Conservation (phyloP, 1,284 basidiomycete species). For the Melampsora medusae region DNA sequence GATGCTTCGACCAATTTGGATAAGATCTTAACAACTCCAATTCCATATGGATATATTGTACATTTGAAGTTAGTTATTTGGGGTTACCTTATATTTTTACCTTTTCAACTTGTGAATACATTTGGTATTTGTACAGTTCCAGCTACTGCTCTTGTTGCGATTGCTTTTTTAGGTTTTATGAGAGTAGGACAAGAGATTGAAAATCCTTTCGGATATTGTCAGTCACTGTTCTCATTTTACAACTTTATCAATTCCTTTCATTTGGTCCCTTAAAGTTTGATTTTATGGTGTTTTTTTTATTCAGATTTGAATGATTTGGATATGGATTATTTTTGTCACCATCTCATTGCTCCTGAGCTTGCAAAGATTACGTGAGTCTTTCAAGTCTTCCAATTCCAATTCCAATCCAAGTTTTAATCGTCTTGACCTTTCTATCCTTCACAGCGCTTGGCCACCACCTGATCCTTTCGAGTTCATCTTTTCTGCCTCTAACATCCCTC, state of each 20-base stretch:
- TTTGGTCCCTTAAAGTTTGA: neutral
- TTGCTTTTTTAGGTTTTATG: conserved; percentile 35
- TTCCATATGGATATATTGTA: conserved; percentile 37
- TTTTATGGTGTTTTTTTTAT: neutral
- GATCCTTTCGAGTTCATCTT: neutral
- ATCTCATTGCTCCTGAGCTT: conserved; percentile 29
- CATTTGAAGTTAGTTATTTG: conserved; percentile 35
- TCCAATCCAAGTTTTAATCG: neutral
- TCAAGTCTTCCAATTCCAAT: too few relatives aligned
- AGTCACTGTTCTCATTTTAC: neutral
- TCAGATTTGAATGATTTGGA: conserved; percentile 38
- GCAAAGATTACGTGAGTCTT: conserved; percentile 28
- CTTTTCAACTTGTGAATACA: conserved; percentile 27
- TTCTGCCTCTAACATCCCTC: neutral
- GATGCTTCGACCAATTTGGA: conserved; percentile 22
- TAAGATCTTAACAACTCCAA: conserved; percentile 31
- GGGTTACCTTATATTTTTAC: conserved; percentile 35
- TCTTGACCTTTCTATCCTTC: neutral
- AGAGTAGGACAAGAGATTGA: conserved; percentile 39
- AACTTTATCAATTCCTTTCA: neutral
- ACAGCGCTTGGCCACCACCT: conserved; percentile 1
- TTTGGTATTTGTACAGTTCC: conserved; percentile 31
- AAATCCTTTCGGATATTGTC: conserved; percentile 40
- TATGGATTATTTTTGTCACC: conserved; percentile 41
- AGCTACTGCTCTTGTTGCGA: conserved; percentile 16